These are phyloP conservation scores for Globisporangium nodosum DNA, from an alignment of 352 stramenopile species.

Conservation along the genomic window DNA sequence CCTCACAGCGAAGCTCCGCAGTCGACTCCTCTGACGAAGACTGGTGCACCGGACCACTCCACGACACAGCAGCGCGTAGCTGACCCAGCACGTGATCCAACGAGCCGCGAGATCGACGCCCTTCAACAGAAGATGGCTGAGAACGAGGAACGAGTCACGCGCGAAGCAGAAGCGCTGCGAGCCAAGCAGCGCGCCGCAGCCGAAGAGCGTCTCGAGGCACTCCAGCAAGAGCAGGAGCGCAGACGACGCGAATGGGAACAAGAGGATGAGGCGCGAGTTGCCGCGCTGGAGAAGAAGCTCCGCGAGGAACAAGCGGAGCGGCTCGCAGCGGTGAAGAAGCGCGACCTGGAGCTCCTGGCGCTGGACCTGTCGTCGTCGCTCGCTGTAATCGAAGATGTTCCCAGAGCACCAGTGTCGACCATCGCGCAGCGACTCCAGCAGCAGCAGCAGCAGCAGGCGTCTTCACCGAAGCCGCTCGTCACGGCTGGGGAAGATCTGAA, in stretches of 20 bases:
- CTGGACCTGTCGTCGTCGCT: slow-evolving; percentile 16
- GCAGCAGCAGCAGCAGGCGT: background rate
- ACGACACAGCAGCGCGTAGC: background rate
- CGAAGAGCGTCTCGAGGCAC: slow-evolving; percentile 46
- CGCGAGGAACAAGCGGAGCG: slow-evolving; percentile 35
- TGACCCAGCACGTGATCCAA: no score
- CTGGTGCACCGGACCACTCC: no score
- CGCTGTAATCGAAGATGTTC: background rate
- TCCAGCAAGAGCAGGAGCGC: slow-evolving; percentile 61
- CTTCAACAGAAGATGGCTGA: slow-evolving; percentile 32
- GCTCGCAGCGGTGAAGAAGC: slow-evolving; percentile 20
- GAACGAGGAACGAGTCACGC: slow-evolving; percentile 33
- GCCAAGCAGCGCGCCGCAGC: slow-evolving; percentile 39
- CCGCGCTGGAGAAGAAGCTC: slow-evolving; percentile 40
- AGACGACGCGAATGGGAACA: slow-evolving; percentile 64
- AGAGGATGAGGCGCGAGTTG: slow-evolving; percentile 44
- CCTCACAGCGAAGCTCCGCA: no score
- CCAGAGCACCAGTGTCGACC: background rate
- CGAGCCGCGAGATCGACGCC: slow-evolving; percentile 20
- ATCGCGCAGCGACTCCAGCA: slow-evolving; percentile 1
- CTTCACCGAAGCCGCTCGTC: slow-evolving; percentile 5
- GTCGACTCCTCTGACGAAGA: no score
- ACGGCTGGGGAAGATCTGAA: slow-evolving; percentile 17
- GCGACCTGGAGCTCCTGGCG: slow-evolving; percentile 26
- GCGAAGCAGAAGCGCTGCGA: slow-evolving; percentile 38